Evolutionary conservation across 2,329 filamentous ascomycete species (phyloP).

Genomic region (Cladosporium colombiae): DNA sequence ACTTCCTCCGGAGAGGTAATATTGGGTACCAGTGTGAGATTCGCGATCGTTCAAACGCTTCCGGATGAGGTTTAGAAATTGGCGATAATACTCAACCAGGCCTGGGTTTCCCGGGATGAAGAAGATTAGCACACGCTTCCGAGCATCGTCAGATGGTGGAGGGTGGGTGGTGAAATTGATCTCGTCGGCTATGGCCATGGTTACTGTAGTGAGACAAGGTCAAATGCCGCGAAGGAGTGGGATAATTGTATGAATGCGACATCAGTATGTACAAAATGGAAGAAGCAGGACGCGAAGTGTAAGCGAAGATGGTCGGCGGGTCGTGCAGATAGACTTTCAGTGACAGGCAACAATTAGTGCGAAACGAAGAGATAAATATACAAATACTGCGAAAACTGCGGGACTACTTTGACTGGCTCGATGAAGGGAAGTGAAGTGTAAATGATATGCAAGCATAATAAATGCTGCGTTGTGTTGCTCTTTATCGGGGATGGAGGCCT

Average conservation of each 20-base stretch:
- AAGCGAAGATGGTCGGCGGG: background rate
- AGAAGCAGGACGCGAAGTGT: background rate
- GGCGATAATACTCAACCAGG: constrained; percentile 69
- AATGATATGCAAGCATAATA: background rate
- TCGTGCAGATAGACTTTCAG: background rate
- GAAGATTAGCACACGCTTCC: constrained; percentile 57
- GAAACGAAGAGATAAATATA: background rate
- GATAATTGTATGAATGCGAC: background rate
- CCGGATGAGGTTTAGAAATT: constrained; percentile 64
- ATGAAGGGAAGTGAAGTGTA: background rate
- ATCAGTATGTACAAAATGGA: background rate
- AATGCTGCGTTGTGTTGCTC: background rate
- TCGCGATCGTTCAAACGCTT: background rate
- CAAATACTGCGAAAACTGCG: background rate
- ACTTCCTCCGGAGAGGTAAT: constrained; percentile 41
- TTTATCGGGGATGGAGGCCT: background rate
- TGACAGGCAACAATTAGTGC: background rate
- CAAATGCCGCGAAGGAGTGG: background rate
- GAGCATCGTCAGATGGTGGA: background rate
- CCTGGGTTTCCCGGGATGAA: constrained; percentile 78
- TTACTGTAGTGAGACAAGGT: background rate
- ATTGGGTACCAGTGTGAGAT: constrained; percentile 44
- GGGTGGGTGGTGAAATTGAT: background rate
- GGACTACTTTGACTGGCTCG: background rate
- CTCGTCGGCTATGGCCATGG: constrained; percentile 4